Conservation (phyloP, 73 alveolate species). For the Halteria grandinella region DNA sequence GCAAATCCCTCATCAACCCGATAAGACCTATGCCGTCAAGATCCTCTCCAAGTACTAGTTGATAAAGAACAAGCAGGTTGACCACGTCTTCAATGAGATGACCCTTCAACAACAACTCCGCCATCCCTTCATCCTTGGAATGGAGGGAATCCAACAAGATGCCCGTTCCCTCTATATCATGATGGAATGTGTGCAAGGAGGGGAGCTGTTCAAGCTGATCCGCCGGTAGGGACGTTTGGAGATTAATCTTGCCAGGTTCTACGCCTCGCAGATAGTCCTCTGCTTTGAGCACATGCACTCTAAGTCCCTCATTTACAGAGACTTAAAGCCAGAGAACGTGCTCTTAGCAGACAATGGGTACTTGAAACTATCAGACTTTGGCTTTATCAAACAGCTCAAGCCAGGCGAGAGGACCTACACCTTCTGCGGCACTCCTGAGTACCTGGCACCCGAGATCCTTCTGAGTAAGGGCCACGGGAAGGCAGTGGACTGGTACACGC, state of each 20-base stretch:
- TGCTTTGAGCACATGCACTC: constrained; percentile 57
- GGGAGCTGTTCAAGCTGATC: constrained; percentile 44
- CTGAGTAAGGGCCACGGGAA: constrained; percentile 76
- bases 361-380: constrained; percentile 61
- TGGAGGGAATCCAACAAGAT: constrained; percentile 49
- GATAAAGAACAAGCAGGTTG: constrained; percentile 34
- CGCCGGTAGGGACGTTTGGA: constrained; percentile 19
- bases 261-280: constrained; percentile 46
- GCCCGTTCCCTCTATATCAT: constrained; percentile 33
- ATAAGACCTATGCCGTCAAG: too few species aligned
- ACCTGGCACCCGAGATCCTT: constrained; percentile 79
- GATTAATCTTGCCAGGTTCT: constrained; percentile 46
- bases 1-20: too few species aligned
- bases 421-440: constrained; percentile 67
- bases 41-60: constrained; percentile 56
- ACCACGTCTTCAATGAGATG: constrained; percentile 44
- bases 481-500: constrained; percentile 79
- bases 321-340: constrained; percentile 68
- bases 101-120: constrained; percentile 2
- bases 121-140: constrained; percentile 45
- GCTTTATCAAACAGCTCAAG: constrained; percentile 43
- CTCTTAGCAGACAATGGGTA: constrained; percentile 60
- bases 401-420: constrained; percentile 63
- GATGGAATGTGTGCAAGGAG: constrained; percentile 55
- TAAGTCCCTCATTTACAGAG: constrained; percentile 58